Conservation (phyloP, 2,329 filamentous ascomycete species). For the Penicillium sumatraense region DNA sequence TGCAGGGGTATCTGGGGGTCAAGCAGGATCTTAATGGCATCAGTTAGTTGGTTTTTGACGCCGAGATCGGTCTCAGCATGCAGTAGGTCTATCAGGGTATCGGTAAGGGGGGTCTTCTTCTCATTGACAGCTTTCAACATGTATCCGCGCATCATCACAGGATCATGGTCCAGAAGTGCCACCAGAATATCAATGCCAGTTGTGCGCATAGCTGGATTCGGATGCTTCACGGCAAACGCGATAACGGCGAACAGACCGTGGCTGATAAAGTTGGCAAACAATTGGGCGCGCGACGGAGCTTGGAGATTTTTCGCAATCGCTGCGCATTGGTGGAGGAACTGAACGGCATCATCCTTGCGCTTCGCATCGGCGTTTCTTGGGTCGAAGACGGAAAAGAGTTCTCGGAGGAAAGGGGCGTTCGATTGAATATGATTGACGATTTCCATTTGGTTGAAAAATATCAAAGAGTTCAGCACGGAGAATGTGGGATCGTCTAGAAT, state of each 20-base stretch:
- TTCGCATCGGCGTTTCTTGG: conserved; percentile 65
- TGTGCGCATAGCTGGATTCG: conserved; percentile 81
- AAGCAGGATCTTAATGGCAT: conserved; percentile 90
- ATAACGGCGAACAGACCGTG: conserved; percentile 89
- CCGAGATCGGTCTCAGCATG: conserved; percentile 90
- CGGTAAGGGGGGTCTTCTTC: conserved; percentile 81
- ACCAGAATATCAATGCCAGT: conserved; percentile 93
- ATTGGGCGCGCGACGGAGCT: conserved; percentile 73
- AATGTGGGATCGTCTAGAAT: conserved; percentile 98
- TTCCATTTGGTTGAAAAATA: conserved; percentile 99
- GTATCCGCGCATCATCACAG: conserved; percentile 88
- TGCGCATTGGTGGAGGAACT: conserved; percentile 97
- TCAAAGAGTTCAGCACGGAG: conserved; percentile 93
- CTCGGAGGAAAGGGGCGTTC: conserved; percentile 76
- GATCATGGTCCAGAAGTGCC: conserved; percentile 93
- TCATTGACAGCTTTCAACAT: conserved; percentile 92
- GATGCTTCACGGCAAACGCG: conserved; percentile 85
- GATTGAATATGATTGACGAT: conserved; percentile 93
- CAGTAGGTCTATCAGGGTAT: conserved; percentile 89
- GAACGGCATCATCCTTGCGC: conserved; percentile 88
- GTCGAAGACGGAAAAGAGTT: conserved; percentile 85
- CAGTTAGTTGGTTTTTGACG: conserved; percentile 92
- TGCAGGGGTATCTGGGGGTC: conserved; percentile 69
- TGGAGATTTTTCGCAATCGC: conserved; percentile 93
- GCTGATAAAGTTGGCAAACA: conserved; percentile 88